Evolutionary conservation across 176 grass and related monocot genomes (phyloP).

Genomic region (Leersia perrieri): DNA sequence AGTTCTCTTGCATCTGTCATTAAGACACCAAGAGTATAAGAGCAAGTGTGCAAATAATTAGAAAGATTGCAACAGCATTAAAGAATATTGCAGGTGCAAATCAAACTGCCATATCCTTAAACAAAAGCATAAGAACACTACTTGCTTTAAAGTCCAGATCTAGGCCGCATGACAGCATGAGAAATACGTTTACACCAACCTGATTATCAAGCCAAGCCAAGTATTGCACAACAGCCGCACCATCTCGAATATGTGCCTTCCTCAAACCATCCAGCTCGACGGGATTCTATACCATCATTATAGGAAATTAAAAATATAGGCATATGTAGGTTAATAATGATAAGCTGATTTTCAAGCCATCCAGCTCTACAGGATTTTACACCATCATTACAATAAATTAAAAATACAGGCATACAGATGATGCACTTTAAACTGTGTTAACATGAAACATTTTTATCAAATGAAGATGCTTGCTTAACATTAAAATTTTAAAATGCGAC

Average conservation of each 20-base stretch:
- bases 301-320: conserved; percentile 27
- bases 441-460: conserved; percentile 10
- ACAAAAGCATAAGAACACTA: background rate
- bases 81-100: conserved; percentile 8
- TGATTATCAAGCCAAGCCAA: conserved; percentile 92
- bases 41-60: background rate
- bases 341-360: conserved; percentile 49
- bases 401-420: conserved; percentile 9
- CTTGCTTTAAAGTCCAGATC: background rate
- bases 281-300: conserved; percentile 64
- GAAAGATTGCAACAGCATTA: conserved; percentile 10
- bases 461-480: background rate
- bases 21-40: conserved; percentile 3
- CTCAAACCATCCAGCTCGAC: conserved; percentile 81
- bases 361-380: conserved; percentile 76
- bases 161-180: background rate
- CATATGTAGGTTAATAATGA: background rate
- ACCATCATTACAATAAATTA: conserved; percentile 36
- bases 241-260: conserved; percentile 95
- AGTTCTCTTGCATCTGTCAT: conserved; percentile 81
- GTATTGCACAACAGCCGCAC: conserved; percentile 84
- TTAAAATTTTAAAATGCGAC: background rate
- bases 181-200: conserved; percentile 47
- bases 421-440: background rate
- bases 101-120: background rate